These are phyloP conservation scores for Casuarina glauca DNA, from an alignment of 306 rosid genomes.

Conservation along the genomic window DNA sequence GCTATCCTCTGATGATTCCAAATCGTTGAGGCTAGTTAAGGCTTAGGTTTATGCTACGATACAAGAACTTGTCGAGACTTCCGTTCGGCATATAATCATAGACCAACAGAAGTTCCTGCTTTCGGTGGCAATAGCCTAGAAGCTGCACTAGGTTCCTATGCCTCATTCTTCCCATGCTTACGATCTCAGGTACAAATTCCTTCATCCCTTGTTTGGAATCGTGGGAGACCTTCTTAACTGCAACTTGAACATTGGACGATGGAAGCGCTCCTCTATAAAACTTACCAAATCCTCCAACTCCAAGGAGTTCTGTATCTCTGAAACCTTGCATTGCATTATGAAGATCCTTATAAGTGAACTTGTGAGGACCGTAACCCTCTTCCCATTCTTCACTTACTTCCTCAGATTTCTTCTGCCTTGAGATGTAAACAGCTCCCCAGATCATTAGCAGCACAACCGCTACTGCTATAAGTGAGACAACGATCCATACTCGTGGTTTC, in stretches of 20 bases:
- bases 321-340: constrained; percentile 39
- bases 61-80: constrained; percentile 38
- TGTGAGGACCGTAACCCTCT: constrained; percentile 32
- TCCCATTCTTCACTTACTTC: constrained; percentile 47
- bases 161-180: too few relatives aligned
- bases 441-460: background rate
- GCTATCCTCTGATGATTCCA: constrained; percentile 31
- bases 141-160: too few relatives aligned
- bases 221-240: too few relatives aligned
- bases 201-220: too few relatives aligned
- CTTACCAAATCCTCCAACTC: constrained; percentile 45
- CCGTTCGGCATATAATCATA: constrained; percentile 32
- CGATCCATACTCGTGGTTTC: background rate
- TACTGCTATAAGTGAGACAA: background rate
- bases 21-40: constrained; percentile 40
- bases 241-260: constrained; percentile 11
- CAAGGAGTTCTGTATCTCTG: constrained; percentile 29
- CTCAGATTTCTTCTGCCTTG: constrained; percentile 19
- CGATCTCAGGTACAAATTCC: too few relatives aligned
- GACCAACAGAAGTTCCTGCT: too few relatives aligned
- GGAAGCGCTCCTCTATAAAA: constrained; percentile 36
- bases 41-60: background rate
- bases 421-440: background rate
- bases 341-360: constrained; percentile 32
- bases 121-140: too few relatives aligned